A percentile compares a stretch with the other conserved stretches of the same genome.
phyloP scores from a whole-genome alignment of 768 basidiomycete species.

The Pleurotus sapidus region DNA sequence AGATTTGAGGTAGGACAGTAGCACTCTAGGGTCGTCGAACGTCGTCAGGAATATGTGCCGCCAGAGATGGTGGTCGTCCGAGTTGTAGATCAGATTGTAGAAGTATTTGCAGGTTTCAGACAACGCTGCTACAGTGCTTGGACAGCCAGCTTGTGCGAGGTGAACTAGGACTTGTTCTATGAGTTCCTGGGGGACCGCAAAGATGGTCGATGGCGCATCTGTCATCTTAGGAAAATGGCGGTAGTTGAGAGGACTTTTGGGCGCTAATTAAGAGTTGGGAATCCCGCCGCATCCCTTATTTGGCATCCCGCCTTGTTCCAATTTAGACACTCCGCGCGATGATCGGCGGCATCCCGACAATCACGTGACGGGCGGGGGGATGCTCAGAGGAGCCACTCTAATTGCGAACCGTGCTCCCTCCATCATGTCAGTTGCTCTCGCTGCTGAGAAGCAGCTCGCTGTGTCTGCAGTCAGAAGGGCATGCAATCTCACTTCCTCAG shows the following conservation, averaged over 20 bases:
- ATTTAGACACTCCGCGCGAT: too few relatives aligned
- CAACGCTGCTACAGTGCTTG: conserved; percentile 30
- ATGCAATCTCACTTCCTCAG: conserved; percentile 76
- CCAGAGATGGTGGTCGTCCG: conserved; percentile 40
- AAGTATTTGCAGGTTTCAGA: conserved; percentile 34
- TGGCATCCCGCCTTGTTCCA: too few relatives aligned
- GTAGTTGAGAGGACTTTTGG: too few relatives aligned
- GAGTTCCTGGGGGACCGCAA: conserved; percentile 35
- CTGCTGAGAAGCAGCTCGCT: conserved; percentile 76
- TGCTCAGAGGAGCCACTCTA: too few relatives aligned
- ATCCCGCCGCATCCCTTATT: too few relatives aligned
- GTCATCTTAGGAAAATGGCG: too few relatives aligned
- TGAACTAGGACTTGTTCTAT: conserved; percentile 32
- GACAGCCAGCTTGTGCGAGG: conserved; percentile 17
- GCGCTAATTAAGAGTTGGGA: too few relatives aligned
- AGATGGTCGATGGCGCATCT: not conserved
- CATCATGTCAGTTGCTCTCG: conserved; percentile 59
- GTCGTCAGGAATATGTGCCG: conserved; percentile 41
- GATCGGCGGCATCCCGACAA: too few relatives aligned
- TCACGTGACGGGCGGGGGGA: too few relatives aligned
- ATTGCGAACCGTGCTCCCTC: too few relatives aligned
- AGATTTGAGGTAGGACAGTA: conserved; percentile 4
- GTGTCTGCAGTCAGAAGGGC: conserved; percentile 86
- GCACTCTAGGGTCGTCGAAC: conserved; percentile 47
- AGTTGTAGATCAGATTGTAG: conserved; percentile 30